phyloP scores from a whole-genome alignment of 2,329 filamentous ascomycete species.

The Fusarium protoensiforme region DNA sequence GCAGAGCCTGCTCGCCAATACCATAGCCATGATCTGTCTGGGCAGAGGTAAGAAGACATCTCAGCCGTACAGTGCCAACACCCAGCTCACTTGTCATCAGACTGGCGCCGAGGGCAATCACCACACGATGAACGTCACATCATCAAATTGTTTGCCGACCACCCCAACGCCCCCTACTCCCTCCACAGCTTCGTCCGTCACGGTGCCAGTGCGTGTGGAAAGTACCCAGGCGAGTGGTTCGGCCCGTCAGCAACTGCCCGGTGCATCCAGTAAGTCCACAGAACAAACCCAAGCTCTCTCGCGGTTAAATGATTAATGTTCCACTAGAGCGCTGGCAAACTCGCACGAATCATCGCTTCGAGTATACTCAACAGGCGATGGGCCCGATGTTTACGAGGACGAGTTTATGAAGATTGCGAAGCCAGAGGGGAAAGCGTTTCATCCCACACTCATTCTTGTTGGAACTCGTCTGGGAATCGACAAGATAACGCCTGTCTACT shows the following conservation, averaged over 20 bases:
- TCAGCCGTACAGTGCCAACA: not conserved
- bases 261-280: slow-evolving; percentile 86
- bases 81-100: slow-evolving; percentile 50
- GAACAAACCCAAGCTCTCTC: too few relatives aligned
- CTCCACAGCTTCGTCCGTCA: slow-evolving; percentile 94
- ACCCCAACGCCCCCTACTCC: slow-evolving; percentile 87
- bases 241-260: slow-evolving; percentile 95
- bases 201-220: slow-evolving; percentile 87
- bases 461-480: slow-evolving; percentile 93
- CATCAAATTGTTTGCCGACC: slow-evolving; percentile 87
- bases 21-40: slow-evolving; percentile 76
- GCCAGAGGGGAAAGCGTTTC: slow-evolving; percentile 72
- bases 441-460: slow-evolving; percentile 88
- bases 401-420: slow-evolving; percentile 83
- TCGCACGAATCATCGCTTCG: slow-evolving; percentile 72
- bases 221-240: slow-evolving; percentile 98
- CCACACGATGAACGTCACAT: slow-evolving; percentile 74
- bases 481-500: slow-evolving; percentile 93
- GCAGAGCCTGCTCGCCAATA: slow-evolving; percentile 91
- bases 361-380: slow-evolving; percentile 91
- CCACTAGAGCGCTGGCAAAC: slow-evolving; percentile 76
- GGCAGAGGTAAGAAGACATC: slow-evolving; percentile 74
- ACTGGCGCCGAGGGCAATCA: slow-evolving; percentile 77
- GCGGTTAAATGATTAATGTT: not conserved
- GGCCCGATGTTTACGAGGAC: slow-evolving; percentile 93